These are phyloP conservation scores for Rhytidiadelphus loreus DNA, from an alignment of 225 moss, liverwort and hornwort species.

Conservation along the genomic window DNA sequence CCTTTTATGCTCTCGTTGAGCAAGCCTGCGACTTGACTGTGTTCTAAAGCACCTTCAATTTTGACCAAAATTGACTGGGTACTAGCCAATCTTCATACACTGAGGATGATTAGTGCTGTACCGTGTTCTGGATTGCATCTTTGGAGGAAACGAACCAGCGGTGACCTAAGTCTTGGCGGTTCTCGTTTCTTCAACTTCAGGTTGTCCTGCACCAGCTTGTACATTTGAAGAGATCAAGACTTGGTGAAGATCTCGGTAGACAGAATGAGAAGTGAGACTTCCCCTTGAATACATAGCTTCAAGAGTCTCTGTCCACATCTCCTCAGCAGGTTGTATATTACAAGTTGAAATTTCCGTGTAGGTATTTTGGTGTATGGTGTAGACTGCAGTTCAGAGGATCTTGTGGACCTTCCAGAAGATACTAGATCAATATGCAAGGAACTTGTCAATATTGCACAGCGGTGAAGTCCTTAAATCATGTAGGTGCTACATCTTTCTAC, in stretches of 20 bases:
- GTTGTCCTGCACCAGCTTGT: conserved; percentile 3
- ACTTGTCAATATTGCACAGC: conserved; percentile 5
- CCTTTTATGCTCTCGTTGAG: not conserved
- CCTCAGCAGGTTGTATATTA: conserved; percentile 32
- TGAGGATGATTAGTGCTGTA: not conserved
- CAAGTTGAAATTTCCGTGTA: not conserved
- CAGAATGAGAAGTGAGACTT: conserved; percentile 5
- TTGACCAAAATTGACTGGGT: conserved; percentile 6
- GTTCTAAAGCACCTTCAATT: conserved; percentile 2
- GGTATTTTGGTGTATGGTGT: conserved; percentile 1
- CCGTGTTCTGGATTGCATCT: conserved; percentile 6
- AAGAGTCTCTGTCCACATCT: conserved; percentile 13
- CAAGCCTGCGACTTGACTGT: not conserved
- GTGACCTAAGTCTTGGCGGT: not conserved
- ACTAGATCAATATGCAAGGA: conserved; percentile 2
- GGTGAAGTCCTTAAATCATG: not conserved
- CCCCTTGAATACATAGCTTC: not conserved
- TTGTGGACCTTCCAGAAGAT: not conserved
- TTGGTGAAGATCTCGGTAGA: conserved; percentile 20
- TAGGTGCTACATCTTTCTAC: conserved; percentile 1
- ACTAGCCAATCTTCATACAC: not conserved
- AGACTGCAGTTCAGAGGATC: conserved; percentile 1
- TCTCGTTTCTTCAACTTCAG: not conserved
- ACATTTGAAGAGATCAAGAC: conserved; percentile 12
- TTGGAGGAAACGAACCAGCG: conserved; percentile 1